Conservation (phyloP, 148 eudicot genomes). For the Diospyros kaki region DNA sequence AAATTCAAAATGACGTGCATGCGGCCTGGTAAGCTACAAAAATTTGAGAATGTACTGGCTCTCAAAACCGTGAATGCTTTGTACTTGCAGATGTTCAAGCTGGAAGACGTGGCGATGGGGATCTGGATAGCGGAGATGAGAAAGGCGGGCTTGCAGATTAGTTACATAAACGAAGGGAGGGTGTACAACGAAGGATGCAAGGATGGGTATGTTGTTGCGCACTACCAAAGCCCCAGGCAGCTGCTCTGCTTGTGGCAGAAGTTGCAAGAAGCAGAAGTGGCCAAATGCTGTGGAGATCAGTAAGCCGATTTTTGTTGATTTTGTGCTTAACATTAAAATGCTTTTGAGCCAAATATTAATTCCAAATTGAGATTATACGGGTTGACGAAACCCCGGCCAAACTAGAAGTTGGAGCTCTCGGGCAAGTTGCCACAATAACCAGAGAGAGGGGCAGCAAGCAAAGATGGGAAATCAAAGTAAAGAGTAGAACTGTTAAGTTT, state of each 20-base stretch:
- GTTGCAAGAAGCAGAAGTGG: constrained; percentile 53
- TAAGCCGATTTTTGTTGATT: neutral
- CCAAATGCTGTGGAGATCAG: constrained; percentile 59
- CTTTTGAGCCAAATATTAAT: too few species aligned
- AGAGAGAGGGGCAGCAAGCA: too few species aligned
- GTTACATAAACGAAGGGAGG: constrained; percentile 56
- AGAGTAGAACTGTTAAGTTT: too few species aligned
- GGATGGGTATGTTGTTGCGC: constrained; percentile 74
- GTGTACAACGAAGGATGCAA: constrained; percentile 62
- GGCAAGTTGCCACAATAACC: too few species aligned
- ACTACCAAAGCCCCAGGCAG: constrained; percentile 78
- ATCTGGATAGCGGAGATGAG: constrained; percentile 75
- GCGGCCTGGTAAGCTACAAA: too few species aligned
- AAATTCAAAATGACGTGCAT: neutral
- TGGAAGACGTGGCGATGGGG: constrained; percentile 95
- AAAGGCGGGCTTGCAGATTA: constrained; percentile 52
- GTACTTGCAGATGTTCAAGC: constrained; percentile 65
- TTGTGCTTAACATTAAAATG: too few species aligned
- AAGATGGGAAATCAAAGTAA: too few species aligned
- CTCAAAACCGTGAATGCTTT: neutral
- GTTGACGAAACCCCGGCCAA: too few species aligned
- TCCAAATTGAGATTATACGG: too few species aligned
- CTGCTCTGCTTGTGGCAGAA: constrained; percentile 86
- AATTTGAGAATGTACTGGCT: neutral
- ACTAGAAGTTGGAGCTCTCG: too few species aligned